phyloP scores from a whole-genome alignment of 306 rosid species.

The Castanea sativa region DNA sequence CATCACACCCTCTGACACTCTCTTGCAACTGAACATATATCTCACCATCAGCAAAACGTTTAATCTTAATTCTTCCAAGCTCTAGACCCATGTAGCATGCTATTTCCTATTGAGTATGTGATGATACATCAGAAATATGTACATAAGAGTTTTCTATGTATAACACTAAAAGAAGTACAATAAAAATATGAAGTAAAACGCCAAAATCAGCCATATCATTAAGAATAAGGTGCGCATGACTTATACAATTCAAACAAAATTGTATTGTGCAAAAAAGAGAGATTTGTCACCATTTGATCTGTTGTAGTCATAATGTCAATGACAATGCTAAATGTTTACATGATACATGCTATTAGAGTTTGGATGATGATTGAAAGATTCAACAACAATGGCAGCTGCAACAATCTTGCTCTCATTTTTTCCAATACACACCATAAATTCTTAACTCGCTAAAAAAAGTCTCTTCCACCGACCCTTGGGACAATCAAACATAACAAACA shows the following conservation, averaged over 20 bases:
- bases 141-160: background rate
- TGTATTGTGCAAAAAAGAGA: too few relatives aligned
- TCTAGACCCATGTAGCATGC: conserved; percentile 94
- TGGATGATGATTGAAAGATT: too few relatives aligned
- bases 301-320: fast-evolving
- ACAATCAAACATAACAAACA: too few relatives aligned
- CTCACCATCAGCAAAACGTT: conserved; percentile 97
- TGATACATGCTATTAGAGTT: too few relatives aligned
- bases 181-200: background rate
- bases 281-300: too few relatives aligned
- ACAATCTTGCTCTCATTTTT: too few relatives aligned
- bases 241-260: too few relatives aligned
- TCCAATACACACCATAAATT: too few relatives aligned
- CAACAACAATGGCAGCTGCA: too few relatives aligned
- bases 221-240: background rate
- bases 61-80: conserved; percentile 82
- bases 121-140: conserved; percentile 6
- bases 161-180: background rate
- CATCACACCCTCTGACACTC: conserved; percentile 96
- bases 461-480: too few relatives aligned
- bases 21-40: conserved; percentile 97
- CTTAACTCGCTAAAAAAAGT: too few relatives aligned
- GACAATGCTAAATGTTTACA: too few relatives aligned
- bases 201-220: background rate
- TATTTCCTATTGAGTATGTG: conserved; percentile 57